Evolutionary conservation across 345 rosid species (phyloP).

Genomic region (Stellera chamaejasme): DNA sequence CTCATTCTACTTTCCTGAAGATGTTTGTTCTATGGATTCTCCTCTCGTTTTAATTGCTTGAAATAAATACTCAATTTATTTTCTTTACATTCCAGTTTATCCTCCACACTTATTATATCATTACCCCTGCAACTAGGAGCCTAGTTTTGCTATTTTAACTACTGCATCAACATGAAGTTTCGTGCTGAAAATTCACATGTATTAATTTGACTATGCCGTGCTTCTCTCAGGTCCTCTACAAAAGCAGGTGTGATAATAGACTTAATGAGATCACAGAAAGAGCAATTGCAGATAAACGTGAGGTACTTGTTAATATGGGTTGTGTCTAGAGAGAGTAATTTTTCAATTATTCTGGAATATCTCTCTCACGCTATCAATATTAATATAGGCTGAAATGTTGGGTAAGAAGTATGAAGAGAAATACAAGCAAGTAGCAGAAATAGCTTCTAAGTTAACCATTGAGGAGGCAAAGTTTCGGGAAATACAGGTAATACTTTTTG

Average conservation of each 20-base stretch:
- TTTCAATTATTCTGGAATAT: too few relatives aligned
- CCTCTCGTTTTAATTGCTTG: too few relatives aligned
- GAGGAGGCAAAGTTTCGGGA: slow-evolving; percentile 95
- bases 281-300: slow-evolving; percentile 86
- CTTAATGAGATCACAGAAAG: slow-evolving; percentile 93
- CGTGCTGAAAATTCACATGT: not conserved
- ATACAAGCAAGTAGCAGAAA: slow-evolving; percentile 93
- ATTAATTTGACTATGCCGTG: slow-evolving; percentile 5
- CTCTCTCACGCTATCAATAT: slow-evolving; percentile 17
- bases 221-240: slow-evolving; percentile 59
- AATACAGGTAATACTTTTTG: slow-evolving; percentile 49
- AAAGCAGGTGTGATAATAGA: slow-evolving; percentile 94
- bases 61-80: too few relatives aligned
- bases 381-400: slow-evolving; percentile 69
- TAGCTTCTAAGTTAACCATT: slow-evolving; percentile 87
- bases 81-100: too few relatives aligned
- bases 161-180: too few relatives aligned
- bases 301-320: slow-evolving; percentile 40
- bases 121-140: too few relatives aligned
- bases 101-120: too few relatives aligned
- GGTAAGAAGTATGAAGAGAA: slow-evolving; percentile 95
- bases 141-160: too few relatives aligned
- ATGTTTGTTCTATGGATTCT: too few relatives aligned
- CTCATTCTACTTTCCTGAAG: too few relatives aligned
- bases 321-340: too few relatives aligned